These are phyloP conservation scores for Jatropha curcas DNA, from an alignment of 345 rosid species.

Conservation along the genomic window DNA sequence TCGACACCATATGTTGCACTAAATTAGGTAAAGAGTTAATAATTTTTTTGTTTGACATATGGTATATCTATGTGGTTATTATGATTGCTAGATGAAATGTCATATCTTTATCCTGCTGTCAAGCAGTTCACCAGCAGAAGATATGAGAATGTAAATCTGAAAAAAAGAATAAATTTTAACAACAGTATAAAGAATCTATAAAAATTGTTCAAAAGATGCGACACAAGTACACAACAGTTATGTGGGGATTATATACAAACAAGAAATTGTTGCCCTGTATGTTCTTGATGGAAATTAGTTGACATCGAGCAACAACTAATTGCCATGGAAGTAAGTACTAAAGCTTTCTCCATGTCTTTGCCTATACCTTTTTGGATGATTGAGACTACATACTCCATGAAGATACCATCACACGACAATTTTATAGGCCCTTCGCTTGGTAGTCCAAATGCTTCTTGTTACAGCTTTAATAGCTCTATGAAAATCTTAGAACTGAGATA, in stretches of 20 bases:
- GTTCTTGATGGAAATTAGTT: neutral
- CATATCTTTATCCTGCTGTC: too few species aligned
- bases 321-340: slow-evolving; percentile 3
- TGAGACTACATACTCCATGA: neutral
- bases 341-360: slow-evolving; percentile 6
- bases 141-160: too few species aligned
- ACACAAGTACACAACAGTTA: too few species aligned
- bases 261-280: neutral
- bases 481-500: neutral
- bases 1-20: too few species aligned
- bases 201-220: too few species aligned
- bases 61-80: too few species aligned
- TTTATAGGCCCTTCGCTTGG: neutral
- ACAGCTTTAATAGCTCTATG: neutral
- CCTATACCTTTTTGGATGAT: neutral
- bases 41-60: too few species aligned
- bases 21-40: too few species aligned
- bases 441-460: neutral
- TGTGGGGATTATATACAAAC: neutral
- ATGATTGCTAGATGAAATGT: too few species aligned
- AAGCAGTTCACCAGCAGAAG: too few species aligned
- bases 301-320: neutral
- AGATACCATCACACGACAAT: slow-evolving; percentile 3
- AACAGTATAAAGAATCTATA: too few species aligned
- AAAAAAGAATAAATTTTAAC: too few species aligned